phyloP scores from a whole-genome alignment of 306 rosid genomes.

The Trichosanthes cucumerina region DNA sequence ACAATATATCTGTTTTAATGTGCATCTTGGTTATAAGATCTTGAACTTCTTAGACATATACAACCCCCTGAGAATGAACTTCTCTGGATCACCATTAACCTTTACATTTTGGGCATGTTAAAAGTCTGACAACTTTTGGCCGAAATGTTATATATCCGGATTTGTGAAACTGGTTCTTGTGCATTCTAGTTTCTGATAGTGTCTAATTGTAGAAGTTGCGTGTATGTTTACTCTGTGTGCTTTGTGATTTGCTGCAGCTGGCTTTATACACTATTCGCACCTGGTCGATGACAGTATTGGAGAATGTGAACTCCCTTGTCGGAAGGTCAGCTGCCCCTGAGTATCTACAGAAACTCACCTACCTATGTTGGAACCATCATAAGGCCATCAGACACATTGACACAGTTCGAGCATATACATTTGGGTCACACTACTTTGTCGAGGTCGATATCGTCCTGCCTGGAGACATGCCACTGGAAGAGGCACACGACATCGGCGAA shows the following conservation, averaged over 20 bases:
- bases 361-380: constrained; percentile 97
- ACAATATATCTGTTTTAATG: background rate
- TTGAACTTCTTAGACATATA: background rate
- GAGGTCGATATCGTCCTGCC: constrained; percentile 96
- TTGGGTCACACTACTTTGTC: constrained; percentile 92
- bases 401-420: constrained; percentile 85
- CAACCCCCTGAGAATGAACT: constrained; percentile 2
- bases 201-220: background rate
- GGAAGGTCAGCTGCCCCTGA: constrained; percentile 92
- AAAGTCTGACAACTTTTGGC: background rate
- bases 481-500: constrained; percentile 94
- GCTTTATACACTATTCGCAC: constrained; percentile 91
- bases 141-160: background rate
- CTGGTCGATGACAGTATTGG: constrained; percentile 91
- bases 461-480: constrained; percentile 70
- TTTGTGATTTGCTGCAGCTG: constrained; percentile 40
- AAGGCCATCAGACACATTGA: constrained; percentile 76
- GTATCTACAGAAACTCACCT: constrained; percentile 81
- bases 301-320: constrained; percentile 83
- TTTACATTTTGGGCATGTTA: background rate
- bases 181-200: background rate
- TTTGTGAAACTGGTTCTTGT: background rate
- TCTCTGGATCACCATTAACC: background rate
- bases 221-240: background rate
- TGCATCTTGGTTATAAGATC: background rate